Base-by-base conservation (phyloP, 305 asterid genomes). In the Fraxinus baroniana region DNA sequence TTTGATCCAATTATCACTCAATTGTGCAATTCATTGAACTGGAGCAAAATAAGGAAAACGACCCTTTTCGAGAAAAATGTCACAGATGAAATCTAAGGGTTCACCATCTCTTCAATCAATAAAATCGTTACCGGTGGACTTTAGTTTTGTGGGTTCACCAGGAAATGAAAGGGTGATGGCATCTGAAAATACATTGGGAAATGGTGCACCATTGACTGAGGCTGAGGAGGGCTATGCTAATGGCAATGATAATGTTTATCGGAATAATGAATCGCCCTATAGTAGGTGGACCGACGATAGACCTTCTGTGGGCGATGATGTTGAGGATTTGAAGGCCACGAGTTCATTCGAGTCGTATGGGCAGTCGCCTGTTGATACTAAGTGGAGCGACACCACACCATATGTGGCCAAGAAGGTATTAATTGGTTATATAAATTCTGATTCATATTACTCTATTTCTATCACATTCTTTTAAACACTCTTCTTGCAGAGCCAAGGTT, bases 381-480 rank as follows among this genome's bases (percentile, higher is more conserved):
- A 87, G 88, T 96, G 99, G 99, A 88, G 91, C 73, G 98, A 93
- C 84, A 93, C 94, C 84, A 90, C 92, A 8, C 89, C 95, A 2
- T 93, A 90, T 86, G 86, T 88, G 3, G 85, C 94, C 2, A 96
- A 91, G 88, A 96, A 96, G 99, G 98, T 96, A 87, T 12, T 72
- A 35, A 5, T 74, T 85, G 73, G 32, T 44, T 81, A 18, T 55
- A 5, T 66, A 20, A n/a, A 33, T 52, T 77, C 74, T 13, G n/a
- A 26, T 35, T 9, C 83, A 41, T 74, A 3, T 78, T 52, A 71
- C 39, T 83, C 41, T 72, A 75, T 79, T 73, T 78, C 57, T 79
- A 8, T 76, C 79, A 33, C 70, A 71, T 80, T 79, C 49, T 79
- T 78, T 49, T 76, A 32, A 81, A 66, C 78, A 30, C 75, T 76